phyloP scores from a whole-genome alignment of 805 yeast genomes.

The Saccharomyces kudriavzevii region DNA sequence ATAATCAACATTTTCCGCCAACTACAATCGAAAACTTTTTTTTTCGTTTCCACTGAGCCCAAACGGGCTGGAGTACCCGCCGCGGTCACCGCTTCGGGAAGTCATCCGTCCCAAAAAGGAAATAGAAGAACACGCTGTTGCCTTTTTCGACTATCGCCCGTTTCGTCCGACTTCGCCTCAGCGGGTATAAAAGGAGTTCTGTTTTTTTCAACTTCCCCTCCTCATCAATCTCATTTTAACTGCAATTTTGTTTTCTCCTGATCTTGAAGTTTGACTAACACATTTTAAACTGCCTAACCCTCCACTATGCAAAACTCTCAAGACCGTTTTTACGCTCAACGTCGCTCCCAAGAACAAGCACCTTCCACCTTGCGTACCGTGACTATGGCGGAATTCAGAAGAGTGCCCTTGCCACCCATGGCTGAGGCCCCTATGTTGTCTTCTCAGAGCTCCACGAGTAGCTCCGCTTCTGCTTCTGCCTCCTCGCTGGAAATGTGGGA shows the following conservation, averaged over 20 bases:
- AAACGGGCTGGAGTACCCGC: background rate
- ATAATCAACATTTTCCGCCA: background rate
- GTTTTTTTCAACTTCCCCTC: background rate
- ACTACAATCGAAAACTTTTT: background rate
- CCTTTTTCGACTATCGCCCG: background rate
- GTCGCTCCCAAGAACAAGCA: slow-evolving; percentile 8
- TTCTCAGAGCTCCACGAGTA: slow-evolving; percentile 22
- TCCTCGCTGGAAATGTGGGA: slow-evolving; percentile 37
- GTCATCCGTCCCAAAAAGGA: background rate
- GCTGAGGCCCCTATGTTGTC: slow-evolving; percentile 31
- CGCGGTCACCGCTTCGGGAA: background rate
- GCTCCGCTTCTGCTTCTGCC: slow-evolving; percentile 24
- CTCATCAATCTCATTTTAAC: background rate
- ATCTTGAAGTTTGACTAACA: background rate
- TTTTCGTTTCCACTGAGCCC: background rate
- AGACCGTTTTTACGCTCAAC: slow-evolving; percentile 1
- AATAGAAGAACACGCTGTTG: background rate
- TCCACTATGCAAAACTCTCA: background rate
- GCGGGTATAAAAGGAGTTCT: background rate
- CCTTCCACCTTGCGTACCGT: slow-evolving; percentile 3
- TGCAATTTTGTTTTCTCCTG: background rate
- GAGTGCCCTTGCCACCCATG: slow-evolving; percentile 32
- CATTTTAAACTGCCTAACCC: background rate
- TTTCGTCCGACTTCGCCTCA: background rate
- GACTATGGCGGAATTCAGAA: slow-evolving; percentile 22